Conservation (phyloP, 441 rosid genomes). For the Monsonia emarginata region DNA sequence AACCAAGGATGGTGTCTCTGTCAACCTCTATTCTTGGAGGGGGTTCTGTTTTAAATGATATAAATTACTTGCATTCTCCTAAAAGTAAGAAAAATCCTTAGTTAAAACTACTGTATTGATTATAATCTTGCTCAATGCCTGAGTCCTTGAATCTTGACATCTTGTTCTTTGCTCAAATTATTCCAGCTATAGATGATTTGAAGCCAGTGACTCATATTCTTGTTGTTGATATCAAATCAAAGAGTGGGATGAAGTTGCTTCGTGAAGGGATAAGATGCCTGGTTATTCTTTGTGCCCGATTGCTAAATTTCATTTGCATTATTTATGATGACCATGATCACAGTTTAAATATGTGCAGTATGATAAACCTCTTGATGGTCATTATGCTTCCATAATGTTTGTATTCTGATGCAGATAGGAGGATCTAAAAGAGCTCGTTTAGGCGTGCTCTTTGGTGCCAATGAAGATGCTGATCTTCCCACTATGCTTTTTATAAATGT, state of each 20-base stretch:
- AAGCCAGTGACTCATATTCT: constrained; percentile 96
- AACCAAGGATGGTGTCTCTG: constrained; percentile 61
- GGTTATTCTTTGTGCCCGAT: constrained; percentile 33
- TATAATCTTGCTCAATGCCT: constrained; percentile 12
- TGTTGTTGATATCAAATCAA: constrained; percentile 57
- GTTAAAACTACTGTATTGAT: constrained; percentile 6
- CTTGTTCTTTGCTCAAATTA: constrained; percentile 19
- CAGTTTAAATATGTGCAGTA: background rate
- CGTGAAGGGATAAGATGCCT: constrained; percentile 81
- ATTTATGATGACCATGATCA: constrained; percentile 5
- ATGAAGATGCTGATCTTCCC: constrained; percentile 38
- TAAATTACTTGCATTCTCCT: constrained; percentile 82
- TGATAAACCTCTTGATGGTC: constrained; percentile 9
- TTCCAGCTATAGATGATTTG: constrained; percentile 67
- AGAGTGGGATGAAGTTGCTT: constrained; percentile 72
- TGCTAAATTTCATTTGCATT: constrained; percentile 3
- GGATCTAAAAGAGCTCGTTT: constrained; percentile 75
- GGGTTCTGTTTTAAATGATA: constrained; percentile 51
- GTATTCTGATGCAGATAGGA: constrained; percentile 43
- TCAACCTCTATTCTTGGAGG: constrained; percentile 49
- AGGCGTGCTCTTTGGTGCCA: constrained; percentile 67
- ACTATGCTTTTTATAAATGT: constrained; percentile 56
- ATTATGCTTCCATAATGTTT: constrained; percentile 22
- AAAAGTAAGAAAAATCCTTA: constrained; percentile 47
- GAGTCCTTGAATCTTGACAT: constrained; percentile 19